Evolutionary conservation across 495 filamentous ascomycete species (phyloP).

Genomic region (Neurospora sp.): DNA sequence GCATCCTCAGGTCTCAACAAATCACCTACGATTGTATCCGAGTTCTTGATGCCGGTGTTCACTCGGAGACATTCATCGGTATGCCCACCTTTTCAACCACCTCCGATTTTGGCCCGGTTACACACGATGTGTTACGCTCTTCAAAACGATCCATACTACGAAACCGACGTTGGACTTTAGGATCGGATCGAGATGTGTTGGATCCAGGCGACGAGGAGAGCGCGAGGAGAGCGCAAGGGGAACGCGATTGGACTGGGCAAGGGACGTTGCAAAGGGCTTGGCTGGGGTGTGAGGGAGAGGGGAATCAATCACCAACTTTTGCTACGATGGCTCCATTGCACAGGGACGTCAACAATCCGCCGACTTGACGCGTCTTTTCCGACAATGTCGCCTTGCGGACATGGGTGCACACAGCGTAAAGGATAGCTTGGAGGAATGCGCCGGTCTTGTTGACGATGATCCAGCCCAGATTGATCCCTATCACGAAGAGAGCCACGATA

Average conservation of each 20-base stretch:
- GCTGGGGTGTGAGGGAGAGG: neutral
- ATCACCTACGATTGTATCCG: neutral
- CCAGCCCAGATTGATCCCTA: neutral
- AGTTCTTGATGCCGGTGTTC: neutral
- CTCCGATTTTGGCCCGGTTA: neutral
- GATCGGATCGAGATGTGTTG: neutral
- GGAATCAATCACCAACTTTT: neutral
- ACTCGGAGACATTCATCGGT: neutral
- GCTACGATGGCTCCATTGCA: neutral
- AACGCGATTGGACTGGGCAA: neutral
- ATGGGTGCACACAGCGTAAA: neutral
- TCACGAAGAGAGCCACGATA: neutral
- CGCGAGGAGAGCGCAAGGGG: neutral
- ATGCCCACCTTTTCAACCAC: neutral
- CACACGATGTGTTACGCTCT: neutral
- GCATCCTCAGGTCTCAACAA: neutral
- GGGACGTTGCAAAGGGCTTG: neutral
- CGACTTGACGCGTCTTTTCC: neutral
- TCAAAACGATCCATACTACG: neutral
- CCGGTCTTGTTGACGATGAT: neutral
- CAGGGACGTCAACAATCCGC: neutral
- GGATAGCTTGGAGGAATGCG: neutral
- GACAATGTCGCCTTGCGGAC: neutral
- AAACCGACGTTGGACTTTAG: neutral
- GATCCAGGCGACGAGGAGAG: neutral